Conservation (phyloP, 192 early-diverging fungal species). For the Backusella morwellensis region DNA sequence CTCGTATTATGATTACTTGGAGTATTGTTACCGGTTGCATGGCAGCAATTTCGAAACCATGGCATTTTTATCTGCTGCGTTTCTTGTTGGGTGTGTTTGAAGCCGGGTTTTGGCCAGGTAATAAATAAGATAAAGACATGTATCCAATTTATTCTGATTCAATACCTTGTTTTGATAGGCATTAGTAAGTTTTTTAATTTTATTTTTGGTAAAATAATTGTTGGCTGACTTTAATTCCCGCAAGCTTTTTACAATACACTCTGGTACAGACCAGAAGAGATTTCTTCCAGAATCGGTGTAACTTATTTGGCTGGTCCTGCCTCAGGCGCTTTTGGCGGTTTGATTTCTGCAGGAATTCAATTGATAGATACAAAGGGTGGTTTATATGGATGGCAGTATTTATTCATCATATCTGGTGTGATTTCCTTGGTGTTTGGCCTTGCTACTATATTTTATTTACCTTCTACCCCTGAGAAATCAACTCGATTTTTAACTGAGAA, state of each 20-base stretch:
- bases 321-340: constrained; percentile 35
- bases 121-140: neutral
- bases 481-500: constrained; percentile 29
- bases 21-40: constrained; percentile 35
- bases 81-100: constrained; percentile 34
- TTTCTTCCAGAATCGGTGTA: constrained; percentile 30
- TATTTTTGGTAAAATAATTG: neutral
- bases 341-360: constrained; percentile 32
- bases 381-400: constrained; percentile 35
- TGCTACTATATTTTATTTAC: constrained; percentile 26
- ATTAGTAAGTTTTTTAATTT: constrained; percentile 11
- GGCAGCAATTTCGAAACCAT: constrained; percentile 34
- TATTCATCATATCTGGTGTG: constrained; percentile 29
- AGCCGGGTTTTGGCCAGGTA: constrained; percentile 38
- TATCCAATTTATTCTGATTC: neutral
- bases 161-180: neutral
- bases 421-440: constrained; percentile 30
- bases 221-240: neutral
- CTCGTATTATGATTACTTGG: constrained; percentile 38
- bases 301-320: constrained; percentile 34
- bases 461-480: constrained; percentile 21
- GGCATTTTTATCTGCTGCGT: constrained; percentile 37
- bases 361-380: constrained; percentile 26
- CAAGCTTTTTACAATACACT: constrained; percentile 34
- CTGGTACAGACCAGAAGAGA: constrained; percentile 34